These are phyloP conservation scores for Steccherinum ochraceum DNA, from an alignment of 768 basidiomycete species.

Conservation along the genomic window DNA sequence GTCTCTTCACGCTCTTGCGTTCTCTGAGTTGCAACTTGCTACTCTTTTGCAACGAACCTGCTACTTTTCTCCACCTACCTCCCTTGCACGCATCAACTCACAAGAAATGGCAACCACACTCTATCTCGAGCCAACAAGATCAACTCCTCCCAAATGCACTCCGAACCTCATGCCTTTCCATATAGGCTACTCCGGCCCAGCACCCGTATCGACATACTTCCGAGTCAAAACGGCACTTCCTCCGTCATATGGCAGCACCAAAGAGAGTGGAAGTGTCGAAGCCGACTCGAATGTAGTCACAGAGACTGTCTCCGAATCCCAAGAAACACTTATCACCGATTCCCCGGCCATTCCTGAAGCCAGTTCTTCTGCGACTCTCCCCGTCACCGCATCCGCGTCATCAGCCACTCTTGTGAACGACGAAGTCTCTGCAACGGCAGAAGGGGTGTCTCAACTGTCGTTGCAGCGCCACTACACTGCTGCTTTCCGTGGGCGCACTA, in stretches of 20 bases:
- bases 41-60: no score
- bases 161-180: conserved; percentile 84
- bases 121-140: neutral
- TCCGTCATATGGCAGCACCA: conserved; percentile 9
- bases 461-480: conserved; percentile 39
- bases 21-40: neutral
- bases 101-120: neutral
- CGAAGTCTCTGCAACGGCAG: neutral
- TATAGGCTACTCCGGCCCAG: conserved; percentile 62
- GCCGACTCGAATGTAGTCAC: neutral
- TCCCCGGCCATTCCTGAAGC: neutral
- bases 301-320: neutral
- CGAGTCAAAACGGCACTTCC: conserved; percentile 37
- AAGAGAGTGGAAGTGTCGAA: neutral
- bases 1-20: neutral
- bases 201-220: conserved; percentile 72
- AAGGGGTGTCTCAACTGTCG: conserved; percentile 11
- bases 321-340: neutral
- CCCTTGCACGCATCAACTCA: no score
- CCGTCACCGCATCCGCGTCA: neutral
- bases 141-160: conserved; percentile 32
- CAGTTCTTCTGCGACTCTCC: neutral
- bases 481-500: conserved; percentile 67
- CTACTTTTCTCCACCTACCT: no score
- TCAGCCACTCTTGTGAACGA: neutral